Evolutionary conservation across 1,139 yeast genomes (phyloP), one percentile per base, ranked within the genome.

Genomic region (Debaryomyces sp.): DNA sequence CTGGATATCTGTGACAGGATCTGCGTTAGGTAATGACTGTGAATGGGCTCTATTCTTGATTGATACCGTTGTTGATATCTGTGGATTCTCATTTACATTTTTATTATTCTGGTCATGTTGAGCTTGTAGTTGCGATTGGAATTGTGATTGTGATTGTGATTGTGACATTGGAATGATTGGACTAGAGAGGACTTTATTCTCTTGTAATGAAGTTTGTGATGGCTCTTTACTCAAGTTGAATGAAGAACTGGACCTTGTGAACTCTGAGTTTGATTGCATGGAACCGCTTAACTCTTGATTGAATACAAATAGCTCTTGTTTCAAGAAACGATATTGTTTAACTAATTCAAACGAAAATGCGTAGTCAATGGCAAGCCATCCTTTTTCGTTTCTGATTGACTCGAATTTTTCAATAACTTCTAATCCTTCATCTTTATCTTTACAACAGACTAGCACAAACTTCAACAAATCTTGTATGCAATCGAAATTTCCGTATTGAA

Each of bases 301-400:
- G 21, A 40, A 26, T 17, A 50, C 50, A 18, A 49, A 40, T 40
- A 61, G 36, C 13, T 56, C 62, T 13, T 51, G 56, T 43, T 64
- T 67, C 46, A 66, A 53, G 5, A 43, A 45, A 43, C 62, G 60
- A 49, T 65, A 69, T 21, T 56, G 51, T 22, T 55, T 55, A 5
- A 63, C 75, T 13, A 83, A 66, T 26, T 78, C 80, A 55, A 77
- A 81, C 23, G 80, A 73, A 13, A 73, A 66, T 0, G 85, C 81
- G 40, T 81, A 76, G 51, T 84, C 89, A 13, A 78, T 67, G 0
- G 97, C 94, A 10, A 75, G 70, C 86, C 95, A 87, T 2, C 91
- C 91, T 33, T 77, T 77, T 6, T 68, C 66, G 63, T 91, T 91
- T 41, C 75, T 70, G 5, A 56, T 33, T 5, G 50, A 51, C 54